Evolutionary conservation across 1,139 yeast species (phyloP), one percentile per base, ranked within the genome.

Genomic region (Sugiyamaella japonica): DNA sequence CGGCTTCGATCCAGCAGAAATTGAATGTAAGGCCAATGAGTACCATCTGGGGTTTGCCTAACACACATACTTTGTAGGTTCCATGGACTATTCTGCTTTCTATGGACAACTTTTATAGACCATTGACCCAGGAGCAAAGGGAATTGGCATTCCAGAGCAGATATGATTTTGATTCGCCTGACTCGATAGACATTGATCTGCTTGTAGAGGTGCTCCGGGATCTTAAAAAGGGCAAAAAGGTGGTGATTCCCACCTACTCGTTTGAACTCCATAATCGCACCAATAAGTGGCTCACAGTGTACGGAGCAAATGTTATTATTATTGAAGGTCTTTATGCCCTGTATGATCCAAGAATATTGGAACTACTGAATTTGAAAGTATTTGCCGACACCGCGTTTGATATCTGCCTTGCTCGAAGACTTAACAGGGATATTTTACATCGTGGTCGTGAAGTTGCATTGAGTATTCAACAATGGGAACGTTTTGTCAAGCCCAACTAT

Each of bases 41-140:
- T 16, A 55, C 59, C 32, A 3, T 42, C 3, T 6, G 6, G 25
- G 25, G 6, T 20, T 20, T 20, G 25, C 6, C 25, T 20, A 20
- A 20, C 25, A 20, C 25, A 20, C 3, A 6, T 20, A 3, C 25
- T 20, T 36, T 28, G 28, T 47, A 48, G 51, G 51, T 89, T 55
- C 98, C 99, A 0, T 91, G 98, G 97, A 89, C 98, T 0, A 91
- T 93, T n/a, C 75, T 93, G 56, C 71, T 93, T 38, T 87, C 97
- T 1, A 79, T 90, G 74, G 99, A 93, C 69, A 91, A 93, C 70
- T 93, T 91, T 68, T 93, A 93, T 72, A 82, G 80, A 54, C 93
- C 95, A 0, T 73, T 93, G 61, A 77, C 75, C 0, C 72, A 72
- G 1, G 91, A 82, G 46, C 82, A 89, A 61, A 76, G 86, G 32